Conservation (phyloP, 2,329 filamentous ascomycete species). For the Fusarium robinianum region DNA sequence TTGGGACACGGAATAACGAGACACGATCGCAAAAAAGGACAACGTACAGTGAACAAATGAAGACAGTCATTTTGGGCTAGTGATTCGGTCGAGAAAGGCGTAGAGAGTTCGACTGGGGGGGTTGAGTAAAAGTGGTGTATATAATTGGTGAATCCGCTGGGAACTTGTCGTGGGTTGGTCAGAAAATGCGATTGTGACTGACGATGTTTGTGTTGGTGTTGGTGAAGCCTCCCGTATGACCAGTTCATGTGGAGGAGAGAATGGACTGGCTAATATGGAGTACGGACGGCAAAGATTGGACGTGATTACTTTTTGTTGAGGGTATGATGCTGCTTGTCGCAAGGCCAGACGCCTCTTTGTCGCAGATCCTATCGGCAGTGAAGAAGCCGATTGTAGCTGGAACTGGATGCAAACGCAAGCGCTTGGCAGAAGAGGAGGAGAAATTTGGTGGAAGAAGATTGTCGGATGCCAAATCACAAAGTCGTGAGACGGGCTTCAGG, state of each 20-base stretch:
- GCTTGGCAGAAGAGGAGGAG: background rate
- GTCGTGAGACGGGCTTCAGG: conserved; percentile 7
- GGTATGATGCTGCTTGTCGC: conserved; percentile 25
- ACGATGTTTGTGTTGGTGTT: conserved; percentile 13
- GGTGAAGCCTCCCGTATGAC: conserved; percentile 30
- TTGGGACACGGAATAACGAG: no score
- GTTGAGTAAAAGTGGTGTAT: conserved; percentile 5
- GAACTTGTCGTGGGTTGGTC: conserved; percentile 1
- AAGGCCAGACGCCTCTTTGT: conserved; percentile 37
- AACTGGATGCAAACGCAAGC: conserved; percentile 16
- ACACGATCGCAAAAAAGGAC: background rate
- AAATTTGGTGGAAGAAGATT: conserved; percentile 8
- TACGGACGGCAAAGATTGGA: conserved; percentile 6
- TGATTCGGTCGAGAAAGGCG: conserved; percentile 9
- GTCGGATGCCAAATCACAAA: conserved; percentile 7
- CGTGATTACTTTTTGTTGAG: conserved; percentile 26
- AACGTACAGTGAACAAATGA: conserved; percentile 48
- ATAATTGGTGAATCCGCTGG: conserved; percentile 7
- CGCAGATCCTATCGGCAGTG: conserved; percentile 34
- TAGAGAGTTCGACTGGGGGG: conserved; percentile 11
- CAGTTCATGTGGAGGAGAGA: conserved; percentile 32
- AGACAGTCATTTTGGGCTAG: conserved; percentile 46
- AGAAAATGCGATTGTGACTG: conserved; percentile 13
- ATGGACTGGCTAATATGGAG: background rate
- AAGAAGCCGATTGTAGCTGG: conserved; percentile 17